Base-by-base conservation (phyloP, 2,329 filamentous ascomycete species). In the Knufia petricola region DNA sequence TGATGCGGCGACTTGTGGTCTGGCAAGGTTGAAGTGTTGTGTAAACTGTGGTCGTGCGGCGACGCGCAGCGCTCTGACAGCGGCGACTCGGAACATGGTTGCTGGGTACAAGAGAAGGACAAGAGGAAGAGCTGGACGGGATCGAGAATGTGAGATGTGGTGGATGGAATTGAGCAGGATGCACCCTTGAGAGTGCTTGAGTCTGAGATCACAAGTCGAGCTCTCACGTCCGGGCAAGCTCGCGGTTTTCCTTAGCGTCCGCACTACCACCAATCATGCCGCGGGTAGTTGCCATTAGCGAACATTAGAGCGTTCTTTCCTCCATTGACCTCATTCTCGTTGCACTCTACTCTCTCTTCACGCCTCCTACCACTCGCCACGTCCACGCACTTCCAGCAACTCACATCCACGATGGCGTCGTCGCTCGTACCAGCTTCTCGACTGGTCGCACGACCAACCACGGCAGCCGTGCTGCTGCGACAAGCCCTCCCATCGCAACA, bases 21-120 rank as follows among this genome's bases (percentile, higher is more conserved):
- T 75, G 67, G 79, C 75, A 66, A 76, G 69, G 66, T 69, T 66
- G 58, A 69, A 64, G 61, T 66, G 67, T 66, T 74, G 70, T 64
- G 75, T 69, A 57, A 68, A 65, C 61, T 73, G 71, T 59, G 74
- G 68, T 47, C 55, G 48, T 51, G 65, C 64, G 58, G 71, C 70
- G 55, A 71, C 70, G 65, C 80, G 75, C 68, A 84, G 79, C 64
- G 85, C 84, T 72, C 85, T 85, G 74, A 90, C 75, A 68, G 92
- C 71, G 66, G 85, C 82, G 69, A 85, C 81, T 74, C 90, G 86
- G 78, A 95, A 88, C 90, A 96, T 96, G 58, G 63, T 81, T 72
- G 61, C 55, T 41, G 40, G 32, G 46, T 52, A n/a, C n/a, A n/a
- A n/a, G 41, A 49, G 48, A 42, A 52, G 42, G 41, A 50, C 53